Percentiles rank a stretch among this genome's conserved stretches.
phyloP scores from a whole-genome alignment of 495 filamentous ascomycete species.

The Aspergillus egyptiacus region DNA sequence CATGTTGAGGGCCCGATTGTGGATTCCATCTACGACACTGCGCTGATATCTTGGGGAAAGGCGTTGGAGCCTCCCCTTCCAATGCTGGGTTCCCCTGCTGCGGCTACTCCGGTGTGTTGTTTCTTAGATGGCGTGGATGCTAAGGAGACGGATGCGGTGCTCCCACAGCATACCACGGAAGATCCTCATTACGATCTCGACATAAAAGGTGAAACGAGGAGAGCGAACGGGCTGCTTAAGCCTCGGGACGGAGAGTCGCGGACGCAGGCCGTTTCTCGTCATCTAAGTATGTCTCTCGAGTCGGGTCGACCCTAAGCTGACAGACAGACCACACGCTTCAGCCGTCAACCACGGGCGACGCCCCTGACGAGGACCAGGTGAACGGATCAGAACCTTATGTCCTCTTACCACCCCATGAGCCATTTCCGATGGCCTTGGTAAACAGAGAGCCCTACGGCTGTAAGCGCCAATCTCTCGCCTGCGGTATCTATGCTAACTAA shows the following conservation, averaged over 20 bases:
- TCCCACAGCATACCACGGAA: conserved; percentile 51
- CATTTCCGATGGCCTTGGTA: conserved; percentile 67
- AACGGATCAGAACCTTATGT: conserved; percentile 60
- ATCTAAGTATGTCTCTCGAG: conserved; percentile 45
- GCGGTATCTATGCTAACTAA: background rate
- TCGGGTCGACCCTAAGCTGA: background rate
- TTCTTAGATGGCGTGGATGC: background rate
- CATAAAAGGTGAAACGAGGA: conserved; percentile 51
- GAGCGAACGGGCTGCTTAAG: conserved; percentile 50
- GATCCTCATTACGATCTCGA: conserved; percentile 59
- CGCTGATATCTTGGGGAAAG: conserved; percentile 65
- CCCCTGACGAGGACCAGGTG: conserved; percentile 44
- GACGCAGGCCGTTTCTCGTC: conserved; percentile 52
- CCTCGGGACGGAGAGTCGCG: conserved; percentile 44
- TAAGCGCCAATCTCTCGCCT: conserved; percentile 13
- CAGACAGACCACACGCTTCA: conserved; percentile 50
- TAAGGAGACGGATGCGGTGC: background rate
- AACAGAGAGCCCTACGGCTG: conserved; percentile 60
- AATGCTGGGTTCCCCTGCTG: conserved; percentile 46
- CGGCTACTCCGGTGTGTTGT: conserved; percentile 25
- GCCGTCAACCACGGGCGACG: conserved; percentile 42
- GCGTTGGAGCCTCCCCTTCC: conserved; percentile 57
- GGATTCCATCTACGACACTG: conserved; percentile 66
- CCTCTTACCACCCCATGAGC: conserved; percentile 43
- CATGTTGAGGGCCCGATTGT: conserved; percentile 72